Evolutionary conservation across 2,329 filamentous ascomycete species (phyloP).

Genomic region (Hypoxylon sp.): DNA sequence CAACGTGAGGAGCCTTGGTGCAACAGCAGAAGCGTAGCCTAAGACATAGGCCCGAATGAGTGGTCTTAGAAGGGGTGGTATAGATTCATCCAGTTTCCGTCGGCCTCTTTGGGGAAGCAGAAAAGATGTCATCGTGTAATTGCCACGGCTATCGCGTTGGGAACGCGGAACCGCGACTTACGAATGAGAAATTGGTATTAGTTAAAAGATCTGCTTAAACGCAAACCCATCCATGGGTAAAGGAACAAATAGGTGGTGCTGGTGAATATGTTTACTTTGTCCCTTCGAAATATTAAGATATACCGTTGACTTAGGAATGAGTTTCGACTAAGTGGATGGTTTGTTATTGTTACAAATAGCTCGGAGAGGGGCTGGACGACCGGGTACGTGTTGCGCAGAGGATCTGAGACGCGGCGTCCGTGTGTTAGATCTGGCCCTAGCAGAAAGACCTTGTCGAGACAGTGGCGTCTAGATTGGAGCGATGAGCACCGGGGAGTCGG

Average conservation of each 20-base stretch:
- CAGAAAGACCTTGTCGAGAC: slow-evolving; percentile 18
- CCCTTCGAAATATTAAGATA: slow-evolving; percentile 5
- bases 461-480: slow-evolving; percentile 21
- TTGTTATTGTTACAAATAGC: slow-evolving; percentile 24
- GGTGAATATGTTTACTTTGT: background rate
- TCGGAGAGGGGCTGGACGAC: slow-evolving; percentile 24
- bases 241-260: background rate
- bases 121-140: slow-evolving; percentile 47
- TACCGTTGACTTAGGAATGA: slow-evolving; percentile 3
- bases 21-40: slow-evolving; percentile 71
- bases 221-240: slow-evolving; percentile 15
- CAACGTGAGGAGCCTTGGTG: slow-evolving; percentile 67
- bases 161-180: slow-evolving; percentile 30
- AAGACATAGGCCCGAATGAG: slow-evolving; percentile 70
- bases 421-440: slow-evolving; percentile 33
- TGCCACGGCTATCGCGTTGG: slow-evolving; percentile 27
- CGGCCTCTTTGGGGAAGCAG: slow-evolving; percentile 40
- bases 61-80: slow-evolving; percentile 67
- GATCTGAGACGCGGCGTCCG: slow-evolving; percentile 34
- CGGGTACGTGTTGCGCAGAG: slow-evolving; percentile 18
- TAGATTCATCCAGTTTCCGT: slow-evolving; percentile 48
- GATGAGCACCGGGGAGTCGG: slow-evolving; percentile 25
- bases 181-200: slow-evolving; percentile 3
- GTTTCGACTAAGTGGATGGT: slow-evolving; percentile 6
- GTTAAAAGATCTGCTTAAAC: slow-evolving; percentile 13